Evolutionary conservation across 2,329 filamentous ascomycete species (phyloP).

Genomic region (Exophiala viscosa): DNA sequence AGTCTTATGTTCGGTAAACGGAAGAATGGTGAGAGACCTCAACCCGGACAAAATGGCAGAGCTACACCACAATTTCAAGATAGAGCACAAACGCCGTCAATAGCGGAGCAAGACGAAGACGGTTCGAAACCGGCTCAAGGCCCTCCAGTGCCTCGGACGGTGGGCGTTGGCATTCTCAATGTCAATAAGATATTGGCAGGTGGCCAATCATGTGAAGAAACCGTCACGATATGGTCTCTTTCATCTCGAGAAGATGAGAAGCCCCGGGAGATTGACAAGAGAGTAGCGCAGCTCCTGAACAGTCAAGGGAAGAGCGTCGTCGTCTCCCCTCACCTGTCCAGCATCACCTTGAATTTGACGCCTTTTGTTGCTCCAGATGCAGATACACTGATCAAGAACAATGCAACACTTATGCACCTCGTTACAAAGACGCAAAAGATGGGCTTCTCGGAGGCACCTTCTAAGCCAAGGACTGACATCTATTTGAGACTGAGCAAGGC

Average conservation of each 20-base stretch:
- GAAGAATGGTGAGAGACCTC: slow-evolving; percentile 25
- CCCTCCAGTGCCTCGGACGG: slow-evolving; percentile 31
- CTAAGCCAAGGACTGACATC: slow-evolving; percentile 85
- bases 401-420: slow-evolving; percentile 79
- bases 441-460: slow-evolving; percentile 88
- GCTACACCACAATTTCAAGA: slow-evolving; percentile 15
- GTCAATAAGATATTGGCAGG: slow-evolving; percentile 72
- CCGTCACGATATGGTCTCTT: slow-evolving; percentile 66
- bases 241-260: slow-evolving; percentile 54
- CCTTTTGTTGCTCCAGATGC: slow-evolving; percentile 75
- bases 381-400: slow-evolving; percentile 75
- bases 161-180: slow-evolving; percentile 74
- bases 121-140: slow-evolving; percentile 14
- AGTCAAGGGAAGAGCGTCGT: slow-evolving; percentile 71
- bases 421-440: slow-evolving; percentile 81
- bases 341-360: slow-evolving; percentile 73
- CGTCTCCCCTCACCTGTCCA: slow-evolving; percentile 67
- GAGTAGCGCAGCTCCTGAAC: slow-evolving; percentile 66
- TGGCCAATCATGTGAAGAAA: slow-evolving; percentile 67
- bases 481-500: slow-evolving; percentile 83
- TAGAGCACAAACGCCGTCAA: slow-evolving; percentile 18
- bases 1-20: slow-evolving; percentile 41
- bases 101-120: slow-evolving; percentile 22
- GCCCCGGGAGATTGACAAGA: slow-evolving; percentile 24
- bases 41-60: slow-evolving; percentile 32